A percentile compares a stretch with the other conserved stretches of the same genome.
Evolutionary conservation across 495 filamentous ascomycete genomes (phyloP).

Genomic region (Niebla homalea): DNA sequence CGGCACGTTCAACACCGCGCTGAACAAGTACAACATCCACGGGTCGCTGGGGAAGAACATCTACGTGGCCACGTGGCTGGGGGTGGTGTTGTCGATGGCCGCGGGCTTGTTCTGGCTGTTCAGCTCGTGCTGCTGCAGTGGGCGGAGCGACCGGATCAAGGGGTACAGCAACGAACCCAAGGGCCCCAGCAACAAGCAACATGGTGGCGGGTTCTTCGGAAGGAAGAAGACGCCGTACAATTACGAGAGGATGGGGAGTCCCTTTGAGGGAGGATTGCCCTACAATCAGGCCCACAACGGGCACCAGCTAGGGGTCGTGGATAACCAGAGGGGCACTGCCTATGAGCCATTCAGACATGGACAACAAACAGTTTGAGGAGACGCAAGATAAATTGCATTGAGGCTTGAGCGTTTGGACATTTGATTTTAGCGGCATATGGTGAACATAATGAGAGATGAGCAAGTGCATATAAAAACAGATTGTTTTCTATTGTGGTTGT

Average conservation of each 20-base stretch:
- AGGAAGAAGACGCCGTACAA: conserved; percentile 23
- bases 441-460: too few species aligned
- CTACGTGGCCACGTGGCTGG: conserved; percentile 62
- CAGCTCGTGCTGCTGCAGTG: conserved; percentile 79
- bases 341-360: conserved; percentile 31
- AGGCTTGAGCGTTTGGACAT: too few species aligned
- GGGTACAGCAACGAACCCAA: conserved; percentile 16
- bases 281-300: conserved; percentile 2
- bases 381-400: too few species aligned
- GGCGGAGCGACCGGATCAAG: conserved; percentile 23
- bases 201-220: conserved; percentile 16
- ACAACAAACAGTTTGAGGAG: too few species aligned
- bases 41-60: conserved; percentile 52
- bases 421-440: too few species aligned
- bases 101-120: conserved; percentile 79
- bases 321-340: conserved; percentile 14
- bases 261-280: conserved; percentile 7
- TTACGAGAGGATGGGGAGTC: conserved; percentile 29
- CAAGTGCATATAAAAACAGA: too few species aligned
- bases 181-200: conserved; percentile 3
- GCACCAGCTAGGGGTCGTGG: conserved; percentile 12
- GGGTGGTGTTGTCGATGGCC: conserved; percentile 58
- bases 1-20: conserved; percentile 43
- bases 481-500: too few species aligned
- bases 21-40: conserved; percentile 53